Conservation (phyloP, 2,329 filamentous ascomycete genomes). For the Laburnicola sp. region DNA sequence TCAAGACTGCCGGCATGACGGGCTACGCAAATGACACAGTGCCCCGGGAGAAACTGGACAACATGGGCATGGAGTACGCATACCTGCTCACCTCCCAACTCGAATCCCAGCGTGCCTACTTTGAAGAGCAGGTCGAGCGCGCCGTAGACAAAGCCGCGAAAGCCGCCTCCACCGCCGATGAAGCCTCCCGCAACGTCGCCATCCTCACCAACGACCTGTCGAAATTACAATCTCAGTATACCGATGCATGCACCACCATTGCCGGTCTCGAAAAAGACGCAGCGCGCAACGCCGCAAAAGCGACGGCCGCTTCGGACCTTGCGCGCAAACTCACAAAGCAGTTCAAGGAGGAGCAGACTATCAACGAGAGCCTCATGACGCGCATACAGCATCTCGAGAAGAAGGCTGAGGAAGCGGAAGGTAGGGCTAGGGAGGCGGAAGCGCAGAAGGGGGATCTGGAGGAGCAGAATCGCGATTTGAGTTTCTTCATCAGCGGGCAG, state of each 20-base stretch:
- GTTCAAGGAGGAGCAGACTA: constrained; percentile 82
- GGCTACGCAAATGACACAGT: constrained; percentile 65
- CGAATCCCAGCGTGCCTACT: constrained; percentile 89
- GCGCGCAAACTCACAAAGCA: constrained; percentile 75
- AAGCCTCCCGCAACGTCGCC: constrained; percentile 56
- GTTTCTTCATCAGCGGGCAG: constrained; percentile 82
- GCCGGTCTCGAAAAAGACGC: constrained; percentile 73
- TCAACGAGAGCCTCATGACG: constrained; percentile 78
- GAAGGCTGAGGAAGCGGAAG: constrained; percentile 60
- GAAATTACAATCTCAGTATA: constrained; percentile 59
- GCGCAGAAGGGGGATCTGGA: constrained; percentile 70
- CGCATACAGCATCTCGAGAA: constrained; percentile 72
- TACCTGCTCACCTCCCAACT: constrained; percentile 91
- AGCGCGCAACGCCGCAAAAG: constrained; percentile 57
- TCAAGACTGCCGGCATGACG: constrained; percentile 44
- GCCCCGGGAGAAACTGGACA: constrained; percentile 70
- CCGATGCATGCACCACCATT: constrained; percentile 59
- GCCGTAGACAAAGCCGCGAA: constrained; percentile 85
- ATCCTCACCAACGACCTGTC: constrained; percentile 56
- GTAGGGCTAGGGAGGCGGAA: constrained; percentile 46
- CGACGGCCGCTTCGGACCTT: constrained; percentile 72
- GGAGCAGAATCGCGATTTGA: constrained; percentile 84
- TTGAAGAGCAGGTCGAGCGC: constrained; percentile 87
- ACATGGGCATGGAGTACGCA: constrained; percentile 90
- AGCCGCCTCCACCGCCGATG: constrained; percentile 68